Evolutionary conservation across 208 protist genomes (phyloP), one percentile per base, ranked within the genome.

Genomic region (Trypanosoma vivax): DNA sequence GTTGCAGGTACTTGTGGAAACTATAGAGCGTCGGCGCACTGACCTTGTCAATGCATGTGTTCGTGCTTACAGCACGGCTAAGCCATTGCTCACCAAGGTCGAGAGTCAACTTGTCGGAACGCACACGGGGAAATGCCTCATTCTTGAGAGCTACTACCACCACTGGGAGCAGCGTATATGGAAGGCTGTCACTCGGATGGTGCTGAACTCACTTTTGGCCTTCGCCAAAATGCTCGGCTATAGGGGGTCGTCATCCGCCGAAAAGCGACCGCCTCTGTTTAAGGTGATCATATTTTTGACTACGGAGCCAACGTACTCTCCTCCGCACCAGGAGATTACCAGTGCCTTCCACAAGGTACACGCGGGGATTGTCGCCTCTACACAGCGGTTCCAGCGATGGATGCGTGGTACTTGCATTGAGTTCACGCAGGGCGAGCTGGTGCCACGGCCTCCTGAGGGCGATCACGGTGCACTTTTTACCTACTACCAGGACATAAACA

Each of bases 141-240:
- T 38, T n/a, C 76, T 99, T 48, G 62, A 61, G 16, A 85, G 72
- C 46, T 99, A 99, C 78, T 99, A 99, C 73, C 48, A 61, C 16
- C 79, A 98, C 76, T 99, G 97, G 97, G 96, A 99, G 74, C 64
- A 80, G 29, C 65, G 91, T 37, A 91, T 98, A 55, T 98, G 90
- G 86, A 73, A 82, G 24, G 96, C 96, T 1, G 76, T 99, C 28
- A 83, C 70, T 21, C 67, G 71, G 56, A 95, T 97, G 76, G 92
- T 98, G 14, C 61, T 96, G 16, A 66, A 51, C 35, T 96, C 92
- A 11, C 76, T 98, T 18, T 53, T 55, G 16, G 50, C 65, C 11
- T 95, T 97, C 46, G 79, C 82, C 23, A 90, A 90, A 62, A 76
- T 97, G 50, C 64, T 97, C 7, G 83, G 87, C 28, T 89, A 94